Conservation (phyloP, 352 stramenopile genomes). For the Lagenidium giganteum region DNA sequence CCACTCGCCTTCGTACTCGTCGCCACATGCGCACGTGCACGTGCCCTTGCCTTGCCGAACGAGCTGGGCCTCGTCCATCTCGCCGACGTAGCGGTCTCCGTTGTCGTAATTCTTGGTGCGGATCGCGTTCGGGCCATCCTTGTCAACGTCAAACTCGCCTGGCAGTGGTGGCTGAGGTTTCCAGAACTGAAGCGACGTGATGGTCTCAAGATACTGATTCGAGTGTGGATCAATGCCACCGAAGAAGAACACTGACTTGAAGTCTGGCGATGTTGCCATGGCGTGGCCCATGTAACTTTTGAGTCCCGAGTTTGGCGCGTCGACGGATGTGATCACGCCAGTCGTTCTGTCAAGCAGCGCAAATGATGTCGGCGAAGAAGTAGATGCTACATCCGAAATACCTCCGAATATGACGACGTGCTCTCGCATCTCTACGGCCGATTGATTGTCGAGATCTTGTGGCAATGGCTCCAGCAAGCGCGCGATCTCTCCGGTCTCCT, state of each 20-base stretch:
- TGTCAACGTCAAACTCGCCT: constrained; percentile 16
- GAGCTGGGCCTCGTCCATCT: constrained; percentile 31
- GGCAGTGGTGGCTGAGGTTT: constrained; percentile 29
- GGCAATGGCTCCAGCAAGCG: constrained; percentile 2
- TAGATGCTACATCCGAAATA: constrained; percentile 22
- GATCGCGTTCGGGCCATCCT: constrained; percentile 25
- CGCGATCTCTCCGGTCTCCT: constrained; percentile 5
- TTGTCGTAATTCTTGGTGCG: constrained; percentile 46
- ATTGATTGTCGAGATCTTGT: too few relatives aligned
- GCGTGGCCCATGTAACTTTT: constrained; percentile 48
- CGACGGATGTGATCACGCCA: constrained; percentile 20
- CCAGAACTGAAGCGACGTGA: constrained; percentile 57
- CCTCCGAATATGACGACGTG: constrained; percentile 51
- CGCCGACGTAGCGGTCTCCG: constrained; percentile 64
- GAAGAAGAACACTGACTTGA: constrained; percentile 53
- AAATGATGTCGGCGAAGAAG: constrained; percentile 1
- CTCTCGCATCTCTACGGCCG: neutral
- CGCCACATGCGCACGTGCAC: constrained; percentile 47
- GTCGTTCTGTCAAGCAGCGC: constrained; percentile 30
- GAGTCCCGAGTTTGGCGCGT: constrained; percentile 24
- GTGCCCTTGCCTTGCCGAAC: constrained; percentile 52
- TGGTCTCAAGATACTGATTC: constrained; percentile 29
- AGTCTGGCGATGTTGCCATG: constrained; percentile 21
- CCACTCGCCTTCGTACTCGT: constrained; percentile 73
- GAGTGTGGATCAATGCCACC: constrained; percentile 29